phyloP scores from a whole-genome alignment of 805 yeast genomes.

The Lachancea nothofagi region DNA sequence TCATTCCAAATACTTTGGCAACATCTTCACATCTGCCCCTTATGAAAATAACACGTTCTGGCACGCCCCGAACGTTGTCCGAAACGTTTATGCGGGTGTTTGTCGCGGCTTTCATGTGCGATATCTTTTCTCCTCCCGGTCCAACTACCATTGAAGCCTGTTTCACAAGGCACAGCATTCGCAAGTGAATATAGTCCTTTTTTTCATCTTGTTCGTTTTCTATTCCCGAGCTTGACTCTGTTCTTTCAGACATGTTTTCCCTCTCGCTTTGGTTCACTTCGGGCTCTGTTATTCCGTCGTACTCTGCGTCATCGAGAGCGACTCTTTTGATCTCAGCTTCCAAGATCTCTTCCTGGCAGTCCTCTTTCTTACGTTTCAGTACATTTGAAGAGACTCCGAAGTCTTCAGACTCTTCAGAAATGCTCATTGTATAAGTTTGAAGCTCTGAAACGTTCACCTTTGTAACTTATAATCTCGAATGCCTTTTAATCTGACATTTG shows the following conservation, averaged over 20 bases:
- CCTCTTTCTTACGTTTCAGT: constrained; percentile 68
- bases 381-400: constrained; percentile 22
- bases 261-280: constrained; percentile 4
- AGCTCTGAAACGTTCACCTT: not conserved
- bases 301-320: constrained; percentile 50
- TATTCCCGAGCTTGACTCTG: not conserved
- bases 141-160: constrained; percentile 77
- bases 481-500: too few species aligned
- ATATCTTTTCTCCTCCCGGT: constrained; percentile 70
- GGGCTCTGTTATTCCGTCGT: constrained; percentile 10
- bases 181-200: constrained; percentile 57
- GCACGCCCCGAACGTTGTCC: constrained; percentile 64
- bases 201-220: constrained; percentile 34
- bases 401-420: not conserved
- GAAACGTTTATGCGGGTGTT: constrained; percentile 63
- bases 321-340: constrained; percentile 58
- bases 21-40: constrained; percentile 73
- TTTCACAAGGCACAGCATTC: constrained; percentile 70
- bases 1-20: constrained; percentile 75
- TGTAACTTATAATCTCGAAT: not conserved
- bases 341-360: constrained; percentile 37
- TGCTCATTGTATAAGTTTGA: not conserved
- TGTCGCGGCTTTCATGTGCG: constrained; percentile 57
- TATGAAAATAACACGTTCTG: constrained; percentile 69
- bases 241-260: not conserved